These are phyloP conservation scores for Pythium plurisporium DNA, from an alignment of 352 stramenopile species.

Conservation along the genomic window DNA sequence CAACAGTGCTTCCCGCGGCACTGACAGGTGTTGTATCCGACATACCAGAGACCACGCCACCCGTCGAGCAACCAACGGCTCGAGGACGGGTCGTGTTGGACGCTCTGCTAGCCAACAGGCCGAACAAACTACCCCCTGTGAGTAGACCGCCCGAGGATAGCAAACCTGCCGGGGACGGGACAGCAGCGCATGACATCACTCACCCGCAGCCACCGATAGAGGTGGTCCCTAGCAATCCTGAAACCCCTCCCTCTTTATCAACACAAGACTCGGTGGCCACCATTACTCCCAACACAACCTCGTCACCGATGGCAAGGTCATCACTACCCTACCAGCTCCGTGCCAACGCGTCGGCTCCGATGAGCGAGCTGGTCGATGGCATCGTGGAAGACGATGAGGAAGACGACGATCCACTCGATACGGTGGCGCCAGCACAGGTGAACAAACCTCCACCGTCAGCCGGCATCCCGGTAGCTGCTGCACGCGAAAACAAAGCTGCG, in stretches of 20 bases:
- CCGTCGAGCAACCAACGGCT: neutral
- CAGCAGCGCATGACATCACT: too few relatives aligned
- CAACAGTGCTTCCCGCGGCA: neutral
- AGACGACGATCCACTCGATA: neutral
- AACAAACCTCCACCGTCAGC: too few relatives aligned
- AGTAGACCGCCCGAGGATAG: neutral
- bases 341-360: neutral
- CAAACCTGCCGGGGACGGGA: too few relatives aligned
- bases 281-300: neutral
- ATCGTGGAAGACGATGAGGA: conserved; percentile 12
- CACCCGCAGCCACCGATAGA: neutral
- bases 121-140: neutral
- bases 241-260: neutral
- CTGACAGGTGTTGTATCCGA: neutral
- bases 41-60: neutral
- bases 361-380: conserved; percentile 6
- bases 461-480: too few relatives aligned
- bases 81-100: conserved; percentile 4
- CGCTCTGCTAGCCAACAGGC: conserved; percentile 1
- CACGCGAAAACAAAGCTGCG: neutral
- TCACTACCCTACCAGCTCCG: neutral
- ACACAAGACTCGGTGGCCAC: too few relatives aligned
- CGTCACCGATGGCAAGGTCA: neutral
- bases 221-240: neutral
- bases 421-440: too few relatives aligned